Base-by-base conservation (phyloP, 495 filamentous ascomycete genomes). In the Trypethelium eluteriae region DNA sequence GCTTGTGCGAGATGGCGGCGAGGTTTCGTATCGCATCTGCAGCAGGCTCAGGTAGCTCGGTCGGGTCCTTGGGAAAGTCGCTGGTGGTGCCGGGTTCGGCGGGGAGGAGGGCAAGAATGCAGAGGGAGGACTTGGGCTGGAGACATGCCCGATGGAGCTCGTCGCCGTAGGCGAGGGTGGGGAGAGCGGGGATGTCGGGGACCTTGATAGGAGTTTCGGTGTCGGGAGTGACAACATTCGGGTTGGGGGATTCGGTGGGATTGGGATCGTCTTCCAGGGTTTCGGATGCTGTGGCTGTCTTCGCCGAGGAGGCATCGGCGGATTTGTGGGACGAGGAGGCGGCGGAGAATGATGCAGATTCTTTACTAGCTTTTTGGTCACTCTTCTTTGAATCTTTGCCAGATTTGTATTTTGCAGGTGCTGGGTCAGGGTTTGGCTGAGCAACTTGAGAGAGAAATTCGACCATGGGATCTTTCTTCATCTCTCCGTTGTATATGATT, bases 381-480 rank as follows among this genome's bases (percentile, higher is more conserved):
- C 81, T 81, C 71, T 82, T 82, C 16, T 79, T 73, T 4, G 79
- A 83, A 69, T 84, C 76, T 61, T 86, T 82, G 64, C 76, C 77
- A 32, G 72, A 79, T 2, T 75, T 78, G 35, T 68, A 62, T 66
- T 74, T 74, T 25, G 79, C 74, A 2, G 86, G 80, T 7, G 85
- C 83, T 3, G 88, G 81, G 71, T 93, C 89, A 32, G 87, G 84
- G 75, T 93, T 90, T 2, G 91, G 89, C 44, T 83, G 68, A 0
- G 88, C 88, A 41, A 84, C 85, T 74, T 94, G 89, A 57, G 88
- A 87, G 38, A 98, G 81, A 80, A 97, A 98, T 56, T 86, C 81
- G 56, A 91, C 82, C 74, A 98, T 88, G 41, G 85, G 81, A 32
- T 88, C 83, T 77, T 96, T 97, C 78, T 91, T 92, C 73, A 96